These are phyloP conservation scores for Acanthamoeba sp. DNA, from an alignment of 208 protist genomes.

Conservation along the genomic window DNA sequence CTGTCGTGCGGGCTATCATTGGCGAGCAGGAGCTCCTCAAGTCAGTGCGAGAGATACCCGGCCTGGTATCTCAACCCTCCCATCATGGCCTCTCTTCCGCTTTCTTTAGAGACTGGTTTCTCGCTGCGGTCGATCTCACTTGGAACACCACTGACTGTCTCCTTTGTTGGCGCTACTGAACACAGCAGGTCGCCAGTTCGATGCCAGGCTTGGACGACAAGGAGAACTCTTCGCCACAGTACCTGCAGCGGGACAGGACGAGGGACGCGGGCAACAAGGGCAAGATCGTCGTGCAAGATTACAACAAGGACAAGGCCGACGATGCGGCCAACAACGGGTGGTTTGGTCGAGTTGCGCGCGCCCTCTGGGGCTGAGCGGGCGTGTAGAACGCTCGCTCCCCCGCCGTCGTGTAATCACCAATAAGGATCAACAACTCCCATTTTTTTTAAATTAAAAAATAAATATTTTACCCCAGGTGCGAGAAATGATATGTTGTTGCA, in stretches of 20 bases:
- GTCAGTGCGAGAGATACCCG: conserved; percentile 6
- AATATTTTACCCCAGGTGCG: no score
- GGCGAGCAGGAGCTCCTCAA: conserved; percentile 23
- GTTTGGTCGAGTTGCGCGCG: conserved; percentile 52
- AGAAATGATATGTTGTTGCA: no score
- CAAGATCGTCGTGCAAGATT: conserved; percentile 63
- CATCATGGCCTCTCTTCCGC: not conserved
- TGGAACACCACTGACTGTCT: not conserved
- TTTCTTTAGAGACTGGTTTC: no score
- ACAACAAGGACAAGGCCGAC: conserved; percentile 42
- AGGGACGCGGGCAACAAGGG: conserved; percentile 55
- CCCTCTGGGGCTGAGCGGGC: conserved; percentile 33
- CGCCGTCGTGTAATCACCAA: not conserved
- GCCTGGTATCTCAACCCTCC: conserved; percentile 12
- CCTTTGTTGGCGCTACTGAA: not conserved
- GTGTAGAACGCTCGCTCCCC: not conserved
- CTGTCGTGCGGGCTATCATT: conserved; percentile 17
- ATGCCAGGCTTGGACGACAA: conserved; percentile 47
- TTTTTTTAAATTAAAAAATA: no score
- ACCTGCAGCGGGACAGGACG: conserved; percentile 30
- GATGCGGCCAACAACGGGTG: conserved; percentile 23
- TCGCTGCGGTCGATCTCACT: no score
- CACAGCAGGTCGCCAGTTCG: conserved; percentile 22
- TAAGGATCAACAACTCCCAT: no score
- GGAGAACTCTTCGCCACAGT: conserved; percentile 40